Evolutionary conservation across 495 filamentous ascomycete genomes (phyloP).

Genomic region (Trichoderma orchidacearum): DNA sequence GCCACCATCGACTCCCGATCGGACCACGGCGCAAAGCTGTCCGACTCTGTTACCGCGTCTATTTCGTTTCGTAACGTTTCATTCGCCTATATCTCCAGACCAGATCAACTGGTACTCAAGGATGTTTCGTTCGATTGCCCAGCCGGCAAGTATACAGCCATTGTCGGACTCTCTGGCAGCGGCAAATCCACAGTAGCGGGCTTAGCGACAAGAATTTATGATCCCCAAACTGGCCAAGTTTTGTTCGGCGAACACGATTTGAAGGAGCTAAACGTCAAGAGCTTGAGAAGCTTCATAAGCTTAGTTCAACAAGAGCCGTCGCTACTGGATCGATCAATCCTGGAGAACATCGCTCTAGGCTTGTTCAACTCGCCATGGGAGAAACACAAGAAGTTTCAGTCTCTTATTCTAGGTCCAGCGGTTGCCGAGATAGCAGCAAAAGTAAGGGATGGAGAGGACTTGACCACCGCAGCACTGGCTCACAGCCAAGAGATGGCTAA

Average conservation of each 20-base stretch:
- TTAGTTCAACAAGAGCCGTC: slow-evolving; percentile 57
- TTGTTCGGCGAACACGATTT: slow-evolving; percentile 40
- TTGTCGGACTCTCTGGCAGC: slow-evolving; percentile 56
- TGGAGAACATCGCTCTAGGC: slow-evolving; percentile 57
- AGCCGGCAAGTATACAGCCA: slow-evolving; percentile 44
- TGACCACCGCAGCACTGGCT: slow-evolving; percentile 11
- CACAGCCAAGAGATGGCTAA: slow-evolving; percentile 12
- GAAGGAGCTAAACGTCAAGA: slow-evolving; percentile 39
- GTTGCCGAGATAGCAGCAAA: slow-evolving; percentile 7
- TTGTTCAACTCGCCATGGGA: slow-evolving; percentile 43
- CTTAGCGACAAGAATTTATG: slow-evolving; percentile 40
- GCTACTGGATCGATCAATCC: slow-evolving; percentile 48
- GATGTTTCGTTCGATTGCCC: slow-evolving; percentile 35
- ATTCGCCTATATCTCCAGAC: slow-evolving; percentile 47
- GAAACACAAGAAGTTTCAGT: slow-evolving; percentile 18
- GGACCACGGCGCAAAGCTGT: slow-evolving; percentile 16
- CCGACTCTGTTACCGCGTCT: slow-evolving; percentile 22
- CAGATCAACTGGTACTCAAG: slow-evolving; percentile 38
- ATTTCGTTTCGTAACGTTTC: slow-evolving; percentile 41
- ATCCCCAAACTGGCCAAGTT: slow-evolving; percentile 28
- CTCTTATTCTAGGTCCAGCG: slow-evolving; percentile 4
- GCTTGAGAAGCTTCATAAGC: slow-evolving; percentile 41
- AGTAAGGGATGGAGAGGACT: slow-evolving; percentile 2
- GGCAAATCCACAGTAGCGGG: slow-evolving; percentile 59
- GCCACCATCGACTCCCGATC: slow-evolving; percentile 31